These are phyloP conservation scores for Phytophthora sansomeana DNA, from an alignment of 352 stramenopile species.

Conservation along the genomic window DNA sequence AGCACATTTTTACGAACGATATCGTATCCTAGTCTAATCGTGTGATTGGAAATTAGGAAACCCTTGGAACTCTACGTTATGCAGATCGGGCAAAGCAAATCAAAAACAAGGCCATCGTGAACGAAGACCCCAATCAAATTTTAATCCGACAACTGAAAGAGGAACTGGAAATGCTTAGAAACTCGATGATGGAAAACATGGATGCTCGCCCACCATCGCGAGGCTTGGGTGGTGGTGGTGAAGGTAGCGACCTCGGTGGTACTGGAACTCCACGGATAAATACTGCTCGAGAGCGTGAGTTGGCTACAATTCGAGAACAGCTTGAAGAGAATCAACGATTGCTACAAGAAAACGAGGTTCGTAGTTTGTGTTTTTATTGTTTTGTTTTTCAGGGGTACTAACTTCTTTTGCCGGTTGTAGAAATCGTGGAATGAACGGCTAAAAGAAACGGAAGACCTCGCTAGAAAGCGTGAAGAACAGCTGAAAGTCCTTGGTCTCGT, in stretches of 20 bases:
- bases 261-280: conserved; percentile 36
- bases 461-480: conserved; percentile 81
- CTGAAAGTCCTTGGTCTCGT: conserved; percentile 74
- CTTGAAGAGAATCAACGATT: conserved; percentile 82
- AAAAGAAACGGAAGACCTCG: conserved; percentile 86
- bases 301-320: conserved; percentile 71
- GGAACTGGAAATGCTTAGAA: conserved; percentile 72
- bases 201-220: conserved; percentile 61
- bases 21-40: background rate
- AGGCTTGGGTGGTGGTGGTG: conserved; percentile 28
- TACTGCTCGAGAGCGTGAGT: conserved; percentile 62
- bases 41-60: conserved; percentile 67
- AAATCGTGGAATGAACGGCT: conserved; percentile 86
- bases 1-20: background rate
- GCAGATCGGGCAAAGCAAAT: conserved; percentile 93
- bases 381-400: background rate
- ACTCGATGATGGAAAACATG: conserved; percentile 76
- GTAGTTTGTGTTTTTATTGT: background rate
- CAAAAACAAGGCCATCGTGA: conserved; percentile 93
- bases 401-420: conserved; percentile 18
- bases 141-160: conserved; percentile 89
- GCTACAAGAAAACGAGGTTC: conserved; percentile 78
- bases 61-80: conserved; percentile 91
- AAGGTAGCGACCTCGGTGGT: conserved; percentile 30
- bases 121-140: conserved; percentile 92